Evolutionary conservation across 768 basidiomycete species (phyloP).

Genomic region (Boletus edulis): DNA sequence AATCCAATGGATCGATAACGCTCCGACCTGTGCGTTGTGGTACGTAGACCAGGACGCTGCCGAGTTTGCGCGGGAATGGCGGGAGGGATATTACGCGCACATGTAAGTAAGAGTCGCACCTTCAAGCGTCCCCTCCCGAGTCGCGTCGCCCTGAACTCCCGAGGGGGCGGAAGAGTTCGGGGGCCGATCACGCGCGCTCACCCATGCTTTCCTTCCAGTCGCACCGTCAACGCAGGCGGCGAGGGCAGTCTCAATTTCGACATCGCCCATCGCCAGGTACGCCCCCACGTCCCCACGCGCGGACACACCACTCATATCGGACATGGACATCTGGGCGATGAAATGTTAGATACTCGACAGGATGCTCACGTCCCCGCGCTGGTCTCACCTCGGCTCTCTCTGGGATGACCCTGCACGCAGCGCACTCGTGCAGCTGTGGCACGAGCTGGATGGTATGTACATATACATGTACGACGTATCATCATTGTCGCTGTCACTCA

Average conservation of each 20-base stretch:
- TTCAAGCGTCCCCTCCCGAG: too few species aligned
- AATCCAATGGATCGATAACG: too few species aligned
- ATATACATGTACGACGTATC: too few species aligned
- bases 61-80: constrained; percentile 57
- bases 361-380: constrained; percentile 49
- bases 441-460: constrained; percentile 48
- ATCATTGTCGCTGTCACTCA: too few species aligned
- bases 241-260: constrained; percentile 53
- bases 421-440: constrained; percentile 55
- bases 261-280: constrained; percentile 52
- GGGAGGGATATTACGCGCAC: constrained; percentile 42
- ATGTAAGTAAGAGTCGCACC: constrained; percentile 12
- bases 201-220: constrained; percentile 25
- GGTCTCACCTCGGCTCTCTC: constrained; percentile 44
- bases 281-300: not conserved
- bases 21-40: not conserved
- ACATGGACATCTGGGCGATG: not conserved
- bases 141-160: too few species aligned
- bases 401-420: constrained; percentile 45
- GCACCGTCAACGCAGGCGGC: constrained; percentile 42
- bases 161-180: too few species aligned
- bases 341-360: constrained; percentile 49
- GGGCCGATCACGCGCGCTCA: not conserved
- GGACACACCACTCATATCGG: not conserved
- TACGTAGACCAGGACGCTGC: constrained; percentile 18